These are phyloP conservation scores for Apiospora koreana DNA, from an alignment of 2,329 filamentous ascomycete genomes.

Conservation along the genomic window DNA sequence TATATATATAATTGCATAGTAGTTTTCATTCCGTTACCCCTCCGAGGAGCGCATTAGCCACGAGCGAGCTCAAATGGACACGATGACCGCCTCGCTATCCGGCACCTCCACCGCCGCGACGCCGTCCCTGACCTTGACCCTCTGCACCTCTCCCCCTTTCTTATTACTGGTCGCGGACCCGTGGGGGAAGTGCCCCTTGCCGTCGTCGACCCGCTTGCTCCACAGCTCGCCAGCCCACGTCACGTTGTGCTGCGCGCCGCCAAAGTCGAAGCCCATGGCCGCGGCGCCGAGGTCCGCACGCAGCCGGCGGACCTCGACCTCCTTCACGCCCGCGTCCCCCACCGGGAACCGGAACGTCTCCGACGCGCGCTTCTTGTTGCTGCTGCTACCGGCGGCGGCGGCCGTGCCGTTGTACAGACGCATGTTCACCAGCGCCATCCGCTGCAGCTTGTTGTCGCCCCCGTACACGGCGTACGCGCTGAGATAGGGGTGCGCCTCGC, in stretches of 20 bases:
- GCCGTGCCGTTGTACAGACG: slow-evolving; percentile 9
- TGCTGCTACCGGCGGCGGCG: neutral
- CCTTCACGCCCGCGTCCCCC: neutral
- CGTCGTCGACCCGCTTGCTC: slow-evolving; percentile 20
- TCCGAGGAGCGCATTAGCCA: neutral
- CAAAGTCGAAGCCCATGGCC: slow-evolving; percentile 25
- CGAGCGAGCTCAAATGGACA: neutral
- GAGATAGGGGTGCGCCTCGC: neutral
- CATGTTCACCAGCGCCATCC: slow-evolving; percentile 16
- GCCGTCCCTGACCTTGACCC: neutral
- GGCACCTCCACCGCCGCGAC: slow-evolving; percentile 14
- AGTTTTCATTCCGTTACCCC: too few species aligned
- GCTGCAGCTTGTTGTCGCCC: neutral
- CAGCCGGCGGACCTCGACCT: slow-evolving; percentile 15
- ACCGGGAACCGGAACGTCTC: slow-evolving; percentile 7
- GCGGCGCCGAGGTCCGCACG: slow-evolving; percentile 19
- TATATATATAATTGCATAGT: too few species aligned
- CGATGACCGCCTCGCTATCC: slow-evolving; percentile 15
- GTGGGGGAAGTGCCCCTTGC: slow-evolving; percentile 15
- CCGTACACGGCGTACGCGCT: slow-evolving; percentile 18
- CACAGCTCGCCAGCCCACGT: slow-evolving; percentile 29
- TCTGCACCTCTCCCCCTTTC: neutral
- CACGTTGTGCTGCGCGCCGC: slow-evolving; percentile 28
- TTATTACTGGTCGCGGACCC: neutral
- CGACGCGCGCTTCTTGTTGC: neutral